Percentiles rank a stretch among this genome's conserved stretches.
phyloP scores from a whole-genome alignment of 2,329 filamentous ascomycete species.

The Paramyrothecium sp. region DNA sequence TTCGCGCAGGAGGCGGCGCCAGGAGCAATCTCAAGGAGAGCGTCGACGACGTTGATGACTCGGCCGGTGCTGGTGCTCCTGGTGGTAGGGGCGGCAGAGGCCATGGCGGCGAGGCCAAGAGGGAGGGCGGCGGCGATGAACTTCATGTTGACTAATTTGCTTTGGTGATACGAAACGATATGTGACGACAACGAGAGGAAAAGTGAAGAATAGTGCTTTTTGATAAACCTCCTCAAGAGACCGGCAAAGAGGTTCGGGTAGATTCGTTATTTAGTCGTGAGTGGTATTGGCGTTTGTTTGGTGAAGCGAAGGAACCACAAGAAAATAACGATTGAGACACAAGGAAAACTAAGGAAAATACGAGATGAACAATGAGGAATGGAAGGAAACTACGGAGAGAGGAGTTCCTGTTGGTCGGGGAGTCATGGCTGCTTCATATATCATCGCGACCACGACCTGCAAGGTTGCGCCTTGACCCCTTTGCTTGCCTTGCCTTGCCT shows the following conservation, averaged over 20 bases:
- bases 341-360: too few species aligned
- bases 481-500: not conserved
- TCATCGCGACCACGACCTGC: not conserved
- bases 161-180: not conserved
- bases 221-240: too few species aligned
- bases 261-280: too few species aligned
- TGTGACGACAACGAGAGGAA: not conserved
- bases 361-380: not conserved
- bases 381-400: not conserved
- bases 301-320: too few species aligned
- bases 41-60: conserved; percentile 24
- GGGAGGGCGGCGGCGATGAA: conserved; percentile 16
- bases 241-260: too few species aligned
- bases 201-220: not conserved
- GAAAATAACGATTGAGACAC: too few species aligned
- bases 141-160: conserved; percentile 20
- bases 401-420: not conserved
- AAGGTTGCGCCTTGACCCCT: not conserved
- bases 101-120: conserved; percentile 10
- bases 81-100: conserved; percentile 2
- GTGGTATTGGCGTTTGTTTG: too few species aligned
- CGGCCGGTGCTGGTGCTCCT: conserved; percentile 4
- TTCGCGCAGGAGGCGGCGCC: conserved; percentile 49
- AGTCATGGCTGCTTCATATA: not conserved
- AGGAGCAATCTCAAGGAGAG: conserved; percentile 57